Conservation (phyloP, 371 early-diverging fungal species). For the Rhizopus stolonifer region DNA sequence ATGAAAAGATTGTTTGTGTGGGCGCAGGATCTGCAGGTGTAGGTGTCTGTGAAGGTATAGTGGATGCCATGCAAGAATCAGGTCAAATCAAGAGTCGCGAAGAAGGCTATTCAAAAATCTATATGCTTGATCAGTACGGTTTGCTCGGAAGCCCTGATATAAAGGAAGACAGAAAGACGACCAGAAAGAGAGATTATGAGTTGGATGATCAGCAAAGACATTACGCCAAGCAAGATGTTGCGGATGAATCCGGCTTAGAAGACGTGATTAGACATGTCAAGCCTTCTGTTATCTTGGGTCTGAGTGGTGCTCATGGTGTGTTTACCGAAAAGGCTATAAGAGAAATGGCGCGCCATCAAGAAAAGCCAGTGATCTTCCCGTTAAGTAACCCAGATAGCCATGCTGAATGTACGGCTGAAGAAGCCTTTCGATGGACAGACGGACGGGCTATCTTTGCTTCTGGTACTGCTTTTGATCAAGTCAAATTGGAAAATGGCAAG, state of each 20-base stretch:
- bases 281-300: slow-evolving; percentile 61
- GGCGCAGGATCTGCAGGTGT: slow-evolving; percentile 71
- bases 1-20: slow-evolving; percentile 58
- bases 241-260: slow-evolving; percentile 50
- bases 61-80: slow-evolving; percentile 61
- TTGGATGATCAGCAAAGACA: slow-evolving; percentile 54
- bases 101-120: slow-evolving; percentile 55
- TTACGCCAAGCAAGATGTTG: slow-evolving; percentile 53
- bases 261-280: slow-evolving; percentile 59
- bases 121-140: slow-evolving; percentile 59
- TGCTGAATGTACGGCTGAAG: slow-evolving; percentile 65
- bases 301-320: slow-evolving; percentile 58
- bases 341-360: slow-evolving; percentile 56
- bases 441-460: slow-evolving; percentile 64
- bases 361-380: slow-evolving; percentile 63
- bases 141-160: slow-evolving; percentile 47
- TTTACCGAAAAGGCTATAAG: slow-evolving; percentile 57
- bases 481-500: slow-evolving; percentile 43
- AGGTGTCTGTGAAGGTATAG: slow-evolving; percentile 66
- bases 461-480: slow-evolving; percentile 59
- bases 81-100: slow-evolving; percentile 53
- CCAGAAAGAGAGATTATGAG: slow-evolving; percentile 19
- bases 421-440: slow-evolving; percentile 62
- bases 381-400: slow-evolving; percentile 65
- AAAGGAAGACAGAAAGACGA: slow-evolving; percentile 4